Evolutionary conservation across 371 early-diverging fungal genomes (phyloP), one percentile per base, ranked within the genome.

Genomic region (Mucor irregularis): DNA sequence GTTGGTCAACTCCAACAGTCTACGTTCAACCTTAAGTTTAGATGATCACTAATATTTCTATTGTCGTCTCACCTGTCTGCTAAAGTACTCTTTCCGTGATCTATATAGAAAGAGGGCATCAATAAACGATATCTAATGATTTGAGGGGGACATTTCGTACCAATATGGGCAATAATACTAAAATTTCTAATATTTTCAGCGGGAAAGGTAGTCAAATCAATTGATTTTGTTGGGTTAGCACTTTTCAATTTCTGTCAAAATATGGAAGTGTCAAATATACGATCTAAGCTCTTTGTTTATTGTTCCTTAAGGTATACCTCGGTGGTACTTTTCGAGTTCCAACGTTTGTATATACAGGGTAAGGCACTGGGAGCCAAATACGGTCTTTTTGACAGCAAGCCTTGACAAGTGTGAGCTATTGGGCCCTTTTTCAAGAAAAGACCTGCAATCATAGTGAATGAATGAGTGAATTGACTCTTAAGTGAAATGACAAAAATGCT

Each of bases 141-240:
- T 16, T 3, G 7, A 22, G 5, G n/a, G 3, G 4, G 13, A 25
- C 50, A 35, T 57, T 0, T 6, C 35, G 19, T 81, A 86, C 91
- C 95, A 37, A 96, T 94, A 71, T 98, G 98, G 5, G 98, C 98
- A 65, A 97, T 97, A 54, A 98, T 97, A 59, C 91, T 90, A 71
- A 98, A 98, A 74, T 97, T 97, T 46, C 97, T 84, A 56, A 97
- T 95, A 55, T 82, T 78, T 48, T 95, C 94, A 0, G 89, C 82
- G 4, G 88, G 79, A 69, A 84, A 90, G 1, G 70, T 39, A n/a
- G 71, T 62, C 39, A 88, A 51, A 49, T 87, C 81, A 21, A 87
- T 68, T 5, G 40, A 45, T 38, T 61, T 68, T 10, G 51, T 49
- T 9, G 73, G 74, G 61, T 74, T 64, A 30, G 73, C 71, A 28